phyloP scores from a whole-genome alignment of 78 protist species.

The Dictyostelium citrinum region DNA sequence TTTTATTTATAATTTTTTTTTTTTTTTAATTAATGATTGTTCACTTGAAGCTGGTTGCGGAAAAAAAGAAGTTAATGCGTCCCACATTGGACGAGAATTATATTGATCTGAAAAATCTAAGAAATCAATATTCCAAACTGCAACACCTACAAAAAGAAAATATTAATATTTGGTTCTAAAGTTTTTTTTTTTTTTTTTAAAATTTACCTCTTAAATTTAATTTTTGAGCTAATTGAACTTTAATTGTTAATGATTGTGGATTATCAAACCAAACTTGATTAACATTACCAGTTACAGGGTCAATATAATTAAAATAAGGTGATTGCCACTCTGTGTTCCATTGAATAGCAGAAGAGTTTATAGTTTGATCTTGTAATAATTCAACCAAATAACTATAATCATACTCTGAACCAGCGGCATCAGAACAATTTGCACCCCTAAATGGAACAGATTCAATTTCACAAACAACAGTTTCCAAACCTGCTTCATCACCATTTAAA shows the following conservation, averaged over 20 bases:
- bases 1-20: neutral
- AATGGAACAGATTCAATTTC: conserved; percentile 4
- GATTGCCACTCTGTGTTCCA: conserved; percentile 24
- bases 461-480: neutral
- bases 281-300: neutral
- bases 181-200: neutral
- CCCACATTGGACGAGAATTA: neutral
- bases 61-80: neutral
- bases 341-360: neutral
- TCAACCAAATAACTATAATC: conserved; percentile 1
- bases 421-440: conserved; percentile 34
- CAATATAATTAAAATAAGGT: conserved; percentile 70
- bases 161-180: neutral
- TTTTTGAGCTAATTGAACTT: conserved; percentile 21
- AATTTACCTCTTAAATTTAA: neutral
- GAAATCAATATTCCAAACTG: conserved; percentile 66
- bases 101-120: neutral
- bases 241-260: conserved; percentile 28
- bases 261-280: conserved; percentile 74
- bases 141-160: conserved; percentile 8
- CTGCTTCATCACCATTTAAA: neutral
- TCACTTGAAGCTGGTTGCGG: neutral
- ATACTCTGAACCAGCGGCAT: conserved; percentile 82
- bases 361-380: neutral
- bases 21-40: neutral